Evolutionary conservation across 2,329 filamentous ascomycete species (phyloP).

Genomic region (Beauveria rudraprayagi): DNA sequence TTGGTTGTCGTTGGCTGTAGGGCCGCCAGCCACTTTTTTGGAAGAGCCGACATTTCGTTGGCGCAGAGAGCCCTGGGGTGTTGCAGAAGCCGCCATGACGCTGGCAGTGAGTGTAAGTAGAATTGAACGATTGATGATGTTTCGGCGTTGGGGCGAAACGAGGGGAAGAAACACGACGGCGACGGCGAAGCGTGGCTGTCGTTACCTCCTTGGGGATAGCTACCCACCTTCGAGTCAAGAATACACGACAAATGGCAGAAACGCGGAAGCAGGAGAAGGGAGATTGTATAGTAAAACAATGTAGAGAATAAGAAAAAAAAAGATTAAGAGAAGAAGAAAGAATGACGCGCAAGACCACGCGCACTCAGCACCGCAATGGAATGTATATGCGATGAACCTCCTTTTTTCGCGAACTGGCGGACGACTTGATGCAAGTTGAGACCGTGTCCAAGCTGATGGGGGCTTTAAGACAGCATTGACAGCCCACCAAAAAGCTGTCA

Average conservation of each 20-base stretch:
- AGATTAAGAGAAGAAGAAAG: background rate
- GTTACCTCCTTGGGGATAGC: background rate
- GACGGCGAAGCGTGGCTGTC: background rate
- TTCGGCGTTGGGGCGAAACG: background rate
- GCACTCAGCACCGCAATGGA: slow-evolving; percentile 17
- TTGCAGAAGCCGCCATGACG: slow-evolving; percentile 40
- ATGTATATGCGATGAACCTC: slow-evolving; percentile 11
- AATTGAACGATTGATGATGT: background rate
- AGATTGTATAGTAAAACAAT: slow-evolving; percentile 13
- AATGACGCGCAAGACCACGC: background rate
- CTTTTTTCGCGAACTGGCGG: background rate
- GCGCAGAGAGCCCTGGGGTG: slow-evolving; percentile 51
- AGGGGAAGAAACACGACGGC: too few relatives aligned
- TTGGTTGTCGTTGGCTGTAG: slow-evolving; percentile 26
- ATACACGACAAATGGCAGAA: background rate
- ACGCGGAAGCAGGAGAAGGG: slow-evolving; percentile 9
- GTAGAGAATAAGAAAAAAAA: background rate
- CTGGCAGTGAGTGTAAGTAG: slow-evolving; percentile 7
- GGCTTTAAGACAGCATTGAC: background rate
- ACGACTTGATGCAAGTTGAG: background rate
- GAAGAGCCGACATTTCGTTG: slow-evolving; percentile 46
- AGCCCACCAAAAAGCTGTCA: background rate
- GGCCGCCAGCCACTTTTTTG: slow-evolving; percentile 36
- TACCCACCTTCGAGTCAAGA: slow-evolving; percentile 5
- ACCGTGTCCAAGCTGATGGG: slow-evolving; percentile 7